Base-by-base conservation (phyloP, 116 monocot species). In the Posidonia oceanica region DNA sequence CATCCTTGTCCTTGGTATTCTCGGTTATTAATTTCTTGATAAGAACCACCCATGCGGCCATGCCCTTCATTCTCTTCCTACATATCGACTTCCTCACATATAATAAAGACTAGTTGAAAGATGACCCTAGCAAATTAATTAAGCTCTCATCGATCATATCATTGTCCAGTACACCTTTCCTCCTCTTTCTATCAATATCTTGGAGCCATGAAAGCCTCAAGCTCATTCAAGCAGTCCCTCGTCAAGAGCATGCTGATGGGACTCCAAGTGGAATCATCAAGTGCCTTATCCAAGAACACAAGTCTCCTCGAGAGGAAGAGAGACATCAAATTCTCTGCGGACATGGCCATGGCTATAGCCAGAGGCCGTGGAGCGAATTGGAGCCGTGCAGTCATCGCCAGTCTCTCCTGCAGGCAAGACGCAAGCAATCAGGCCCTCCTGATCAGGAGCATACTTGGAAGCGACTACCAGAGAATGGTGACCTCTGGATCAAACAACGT, bases 271-370 rank as follows among this genome's bases (percentile, higher is more conserved):
- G 71, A 69, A 37, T 63, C 63, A n/a, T 38, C 63, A 13, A 39
- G 39, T 3, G 57, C 69, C 2, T 71, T 73, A 2, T 40, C 42
- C 29, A 69, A 63, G 64, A 73, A 29, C 75, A 78, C 81, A 74
- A 82, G 64, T 66, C n/a, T 77, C 63, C 55, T 64, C 15, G 84
- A 84, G 69, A 82, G 86, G 74, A 88, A 82, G 86, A 75, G 64
- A 13, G 80, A 72, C 10, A 75, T 88, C 75, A 92, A 92, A 78
- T 69, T 75, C 69, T 74, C 81, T 1, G 85, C 88, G 3, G 78
- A 88, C 64, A 59, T 79, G 7, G 88, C 92, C 55, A 83, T 83
- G 80, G 91, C 85, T 21, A 7, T 71, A 0, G 81, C 91, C 0
- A 71, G 84, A 57, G 83, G 82, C 15, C 61, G 75, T 22, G 71